Evolutionary conservation across 495 filamentous ascomycete genomes (phyloP).

Genomic region (Elasticomyces elasticus): DNA sequence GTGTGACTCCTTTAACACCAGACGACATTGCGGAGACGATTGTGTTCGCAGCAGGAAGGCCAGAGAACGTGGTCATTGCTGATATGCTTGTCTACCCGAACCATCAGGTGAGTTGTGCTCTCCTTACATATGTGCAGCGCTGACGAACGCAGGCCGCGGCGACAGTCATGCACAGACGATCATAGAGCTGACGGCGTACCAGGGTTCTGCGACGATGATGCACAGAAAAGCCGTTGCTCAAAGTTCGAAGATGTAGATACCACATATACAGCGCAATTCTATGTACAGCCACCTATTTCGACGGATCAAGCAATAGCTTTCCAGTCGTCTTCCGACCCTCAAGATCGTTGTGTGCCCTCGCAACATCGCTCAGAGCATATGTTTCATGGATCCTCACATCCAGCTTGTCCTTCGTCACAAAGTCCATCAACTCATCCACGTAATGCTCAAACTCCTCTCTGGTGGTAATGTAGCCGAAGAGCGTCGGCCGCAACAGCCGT

Average conservation of each 20-base stretch:
- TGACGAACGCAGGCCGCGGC: slow-evolving; percentile 36
- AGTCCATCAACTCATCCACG: slow-evolving; percentile 59
- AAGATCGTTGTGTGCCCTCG: slow-evolving; percentile 67
- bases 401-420: slow-evolving; percentile 58
- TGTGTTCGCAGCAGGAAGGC: slow-evolving; percentile 77
- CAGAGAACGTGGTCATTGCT: slow-evolving; percentile 91
- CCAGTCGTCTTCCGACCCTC: slow-evolving; percentile 77
- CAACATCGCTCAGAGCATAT: slow-evolving; percentile 72
- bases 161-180: slow-evolving; percentile 44
- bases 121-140: neutral
- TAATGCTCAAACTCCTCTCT: slow-evolving; percentile 68
- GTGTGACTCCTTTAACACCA: slow-evolving; percentile 75
- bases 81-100: slow-evolving; percentile 86
- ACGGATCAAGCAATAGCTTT: slow-evolving; percentile 51
- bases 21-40: slow-evolving; percentile 93
- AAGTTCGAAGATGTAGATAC: slow-evolving; percentile 19
- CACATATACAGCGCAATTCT: neutral
- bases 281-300: slow-evolving; percentile 7
- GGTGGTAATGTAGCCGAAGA: slow-evolving; percentile 67
- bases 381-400: slow-evolving; percentile 67
- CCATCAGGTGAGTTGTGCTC: slow-evolving; percentile 57
- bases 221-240: slow-evolving; percentile 3
- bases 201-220: slow-evolving; percentile 13
- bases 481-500: slow-evolving; percentile 62
- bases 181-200: slow-evolving; percentile 8